A percentile compares a stretch with the other conserved stretches of the same genome.
These are phyloP conservation scores for Diaporthe sp. DNA, from an alignment of 2,329 filamentous ascomycete genomes.

Conservation along the genomic window DNA sequence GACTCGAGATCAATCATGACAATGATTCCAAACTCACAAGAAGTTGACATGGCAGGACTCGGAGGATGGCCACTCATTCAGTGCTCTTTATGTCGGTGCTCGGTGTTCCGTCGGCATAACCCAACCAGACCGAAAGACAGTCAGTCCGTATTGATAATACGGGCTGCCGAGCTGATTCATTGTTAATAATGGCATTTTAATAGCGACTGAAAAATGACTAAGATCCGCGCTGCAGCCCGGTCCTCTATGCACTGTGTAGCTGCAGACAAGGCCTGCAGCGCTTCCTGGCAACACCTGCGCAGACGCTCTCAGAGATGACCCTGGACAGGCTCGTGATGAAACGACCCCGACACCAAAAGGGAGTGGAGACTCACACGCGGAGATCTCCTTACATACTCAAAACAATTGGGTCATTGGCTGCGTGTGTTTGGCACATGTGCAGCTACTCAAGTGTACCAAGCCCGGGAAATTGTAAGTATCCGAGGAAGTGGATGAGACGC, in stretches of 20 bases:
- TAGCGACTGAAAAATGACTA: not conserved
- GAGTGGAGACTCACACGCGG: not conserved
- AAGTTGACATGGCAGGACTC: not conserved
- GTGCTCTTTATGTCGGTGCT: not conserved
- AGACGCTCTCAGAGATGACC: not conserved
- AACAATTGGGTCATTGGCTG: not conserved
- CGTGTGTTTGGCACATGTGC: not conserved
- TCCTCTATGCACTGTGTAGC: not conserved
- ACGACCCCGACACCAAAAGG: not conserved
- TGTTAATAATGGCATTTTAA: too few relatives aligned
- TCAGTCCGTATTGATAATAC: not conserved
- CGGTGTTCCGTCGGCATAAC: conserved; percentile 12
- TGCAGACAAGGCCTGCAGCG: not conserved
- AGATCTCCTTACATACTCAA: not conserved
- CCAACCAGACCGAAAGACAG: not conserved
- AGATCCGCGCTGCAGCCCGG: not conserved
- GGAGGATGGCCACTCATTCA: not conserved
- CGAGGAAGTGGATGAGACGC: not conserved
- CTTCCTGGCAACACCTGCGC: not conserved
- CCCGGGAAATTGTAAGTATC: not conserved
- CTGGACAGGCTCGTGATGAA: not conserved
- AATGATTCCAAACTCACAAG: too few relatives aligned
- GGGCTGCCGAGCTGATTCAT: not conserved
- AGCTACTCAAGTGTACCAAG: not conserved
- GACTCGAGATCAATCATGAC: not conserved